Base-by-base conservation (phyloP, 768 basidiomycete species). In the Lactarius sp. region DNA sequence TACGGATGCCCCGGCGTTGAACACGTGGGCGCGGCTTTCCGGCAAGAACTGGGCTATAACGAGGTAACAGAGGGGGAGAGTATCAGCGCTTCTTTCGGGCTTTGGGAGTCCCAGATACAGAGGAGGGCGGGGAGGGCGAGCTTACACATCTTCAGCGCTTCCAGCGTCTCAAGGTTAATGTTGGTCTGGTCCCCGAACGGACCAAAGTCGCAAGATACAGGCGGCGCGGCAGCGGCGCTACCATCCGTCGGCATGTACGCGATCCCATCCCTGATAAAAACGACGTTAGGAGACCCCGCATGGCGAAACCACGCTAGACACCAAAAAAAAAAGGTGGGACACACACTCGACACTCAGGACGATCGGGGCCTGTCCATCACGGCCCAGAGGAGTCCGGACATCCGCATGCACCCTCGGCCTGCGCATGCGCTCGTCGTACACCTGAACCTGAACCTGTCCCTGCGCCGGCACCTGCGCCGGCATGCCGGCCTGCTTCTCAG, bases 1-100 rank as follows among this genome's bases (percentile, higher is more conserved):
- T n/a, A 92, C 88, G 0, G 92, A 89, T 3, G 87, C 90, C 6
- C 97, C 97, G 0, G 90, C 88, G 65, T 88, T 91, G 73, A 98
- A 88, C 1, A 96, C 77, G 64, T 88, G 81, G 0, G 88, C 80
- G 34, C 79, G 77, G 67, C 83, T 85, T 44, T 80, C 81, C 2
- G 83, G 77, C 12, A 86, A 74, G 66, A 81, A 83, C 10, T 84
- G 76, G 44, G 84, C 92, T 94, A 68, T 37, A 22, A 33, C 8
- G 9, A 27, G 49, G 41, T 7, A 41, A 56, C 27, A 12, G 27
- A 16, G 33, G 9, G 6, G 33, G 10, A n/a, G 60, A 39, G 39
- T 42, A 56, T 61, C 36, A 46, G 60, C 27, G 56, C 20, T n/a
- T n/a, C 46, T 9, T 47, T 9, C 22, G 20, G 1, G 44, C n/a